A percentile compares a stretch with the other conserved stretches of the same genome.
Conservation (phyloP, 306 rosid genomes). For the Senna tora region DNA sequence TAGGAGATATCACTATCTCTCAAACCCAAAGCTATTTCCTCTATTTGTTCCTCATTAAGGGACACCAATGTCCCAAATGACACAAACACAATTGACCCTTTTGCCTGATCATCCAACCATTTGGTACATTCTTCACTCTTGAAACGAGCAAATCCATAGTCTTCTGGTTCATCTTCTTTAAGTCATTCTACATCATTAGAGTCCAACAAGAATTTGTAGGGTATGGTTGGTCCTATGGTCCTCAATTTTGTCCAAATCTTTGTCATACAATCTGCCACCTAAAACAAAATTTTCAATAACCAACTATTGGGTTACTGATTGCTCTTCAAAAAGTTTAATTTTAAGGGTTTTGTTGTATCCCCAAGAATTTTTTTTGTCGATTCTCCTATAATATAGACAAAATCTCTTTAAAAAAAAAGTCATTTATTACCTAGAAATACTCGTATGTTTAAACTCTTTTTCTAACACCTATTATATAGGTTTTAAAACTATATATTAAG, state of each 20-base stretch:
- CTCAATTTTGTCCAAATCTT: neutral
- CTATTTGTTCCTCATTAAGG: neutral
- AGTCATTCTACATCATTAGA: neutral
- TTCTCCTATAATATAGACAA: too few relatives aligned
- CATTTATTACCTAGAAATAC: too few relatives aligned
- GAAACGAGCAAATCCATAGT: neutral
- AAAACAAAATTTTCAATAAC: too few relatives aligned
- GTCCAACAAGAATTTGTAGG: neutral
- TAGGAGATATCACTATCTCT: neutral
- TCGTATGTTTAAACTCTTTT: too few relatives aligned
- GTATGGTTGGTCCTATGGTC: neutral
- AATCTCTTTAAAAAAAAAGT: too few relatives aligned
- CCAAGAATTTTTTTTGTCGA: too few relatives aligned
- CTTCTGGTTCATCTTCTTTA: slow-evolving; percentile 12
- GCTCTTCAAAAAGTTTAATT: too few relatives aligned
- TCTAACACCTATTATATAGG: too few relatives aligned
- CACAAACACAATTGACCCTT: neutral
- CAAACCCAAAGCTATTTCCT: neutral
- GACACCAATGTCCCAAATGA: neutral
- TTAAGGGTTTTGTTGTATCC: too few relatives aligned
- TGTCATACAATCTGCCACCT: neutral
- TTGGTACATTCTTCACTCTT: neutral
- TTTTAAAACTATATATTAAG: too few relatives aligned
- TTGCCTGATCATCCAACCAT: slow-evolving; percentile 4
- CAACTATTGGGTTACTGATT: too few relatives aligned